These are phyloP conservation scores for Stropharia rugosoannulata DNA, from an alignment of 768 basidiomycete species.

Conservation along the genomic window DNA sequence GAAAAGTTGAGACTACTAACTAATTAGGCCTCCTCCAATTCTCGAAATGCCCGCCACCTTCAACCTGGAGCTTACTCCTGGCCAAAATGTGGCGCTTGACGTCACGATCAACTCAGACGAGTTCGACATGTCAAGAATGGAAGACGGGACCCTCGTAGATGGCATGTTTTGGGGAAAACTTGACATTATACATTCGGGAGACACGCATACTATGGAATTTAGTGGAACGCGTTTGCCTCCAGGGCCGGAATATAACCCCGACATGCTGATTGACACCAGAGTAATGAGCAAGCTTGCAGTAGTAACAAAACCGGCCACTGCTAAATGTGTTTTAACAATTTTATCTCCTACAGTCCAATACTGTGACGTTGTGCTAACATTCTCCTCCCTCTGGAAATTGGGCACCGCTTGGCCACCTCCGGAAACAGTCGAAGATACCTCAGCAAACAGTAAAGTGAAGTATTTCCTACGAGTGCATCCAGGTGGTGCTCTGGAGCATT, in stretches of 20 bases:
- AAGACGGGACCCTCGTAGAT: conserved; percentile 83
- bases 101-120: conserved; percentile 79
- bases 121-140: conserved; percentile 89
- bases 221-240: conserved; percentile 71
- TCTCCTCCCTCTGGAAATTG: conserved; percentile 74
- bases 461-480: conserved; percentile 84
- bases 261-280: conserved; percentile 74
- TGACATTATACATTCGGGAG: conserved; percentile 75
- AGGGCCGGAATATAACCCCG: conserved; percentile 60
- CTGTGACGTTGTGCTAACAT: conserved; percentile 73
- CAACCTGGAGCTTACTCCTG: conserved; percentile 76
- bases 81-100: conserved; percentile 79
- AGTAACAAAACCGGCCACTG: conserved; percentile 71
- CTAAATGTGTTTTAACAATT: conserved; percentile 75
- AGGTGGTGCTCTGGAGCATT: conserved; percentile 85
- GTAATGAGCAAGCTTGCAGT: conserved; percentile 76
- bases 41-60: conserved; percentile 87
- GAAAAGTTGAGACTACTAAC: not conserved
- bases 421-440: conserved; percentile 64
- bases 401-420: conserved; percentile 78
- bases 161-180: conserved; percentile 90
- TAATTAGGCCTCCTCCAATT: conserved; percentile 60
- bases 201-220: conserved; percentile 81
- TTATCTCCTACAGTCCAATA: conserved; percentile 74
- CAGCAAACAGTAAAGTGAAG: conserved; percentile 47